Conservation (phyloP, 176 grass and related monocot species). For the Pontederia crassipes region DNA sequence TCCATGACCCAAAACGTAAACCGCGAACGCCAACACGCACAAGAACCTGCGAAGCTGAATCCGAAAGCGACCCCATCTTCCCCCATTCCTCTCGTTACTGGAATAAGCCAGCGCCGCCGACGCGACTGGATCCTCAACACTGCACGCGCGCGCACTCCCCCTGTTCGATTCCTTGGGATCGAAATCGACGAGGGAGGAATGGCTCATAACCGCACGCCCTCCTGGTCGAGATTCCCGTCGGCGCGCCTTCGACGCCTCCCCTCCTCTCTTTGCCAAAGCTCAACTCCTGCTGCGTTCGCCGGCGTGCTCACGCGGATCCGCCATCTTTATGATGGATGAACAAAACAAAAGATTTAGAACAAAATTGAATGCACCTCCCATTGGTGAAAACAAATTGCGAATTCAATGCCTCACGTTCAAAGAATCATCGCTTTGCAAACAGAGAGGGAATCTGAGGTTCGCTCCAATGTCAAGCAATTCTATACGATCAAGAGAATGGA, state of each 20-base stretch:
- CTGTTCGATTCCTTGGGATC: conserved; percentile 7
- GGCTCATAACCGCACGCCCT: not conserved
- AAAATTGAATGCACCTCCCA: too few relatives aligned
- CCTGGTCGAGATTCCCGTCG: too few relatives aligned
- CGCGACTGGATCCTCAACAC: not conserved
- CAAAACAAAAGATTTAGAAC: too few relatives aligned
- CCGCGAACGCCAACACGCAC: not conserved
- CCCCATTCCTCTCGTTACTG: not conserved
- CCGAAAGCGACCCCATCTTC: not conserved
- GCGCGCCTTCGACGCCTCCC: too few relatives aligned
- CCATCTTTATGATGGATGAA: too few relatives aligned
- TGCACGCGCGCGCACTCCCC: not conserved
- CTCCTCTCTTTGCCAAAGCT: too few relatives aligned
- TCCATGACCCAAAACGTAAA: not conserved
- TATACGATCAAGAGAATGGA: not conserved
- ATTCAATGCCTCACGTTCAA: too few relatives aligned
- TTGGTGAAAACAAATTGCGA: too few relatives aligned
- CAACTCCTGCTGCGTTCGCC: too few relatives aligned
- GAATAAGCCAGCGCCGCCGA: too few relatives aligned
- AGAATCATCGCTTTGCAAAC: too few relatives aligned
- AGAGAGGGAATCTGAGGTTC: not conserved
- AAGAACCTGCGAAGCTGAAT: not conserved
- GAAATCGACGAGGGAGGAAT: conserved; percentile 20
- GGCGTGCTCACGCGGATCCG: too few relatives aligned
- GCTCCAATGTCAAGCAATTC: not conserved